Percentiles rank a stretch among this genome's conserved stretches.
These are phyloP conservation scores for Lactarius sanguifluus DNA, from an alignment of 768 basidiomycete species.

Conservation along the genomic window DNA sequence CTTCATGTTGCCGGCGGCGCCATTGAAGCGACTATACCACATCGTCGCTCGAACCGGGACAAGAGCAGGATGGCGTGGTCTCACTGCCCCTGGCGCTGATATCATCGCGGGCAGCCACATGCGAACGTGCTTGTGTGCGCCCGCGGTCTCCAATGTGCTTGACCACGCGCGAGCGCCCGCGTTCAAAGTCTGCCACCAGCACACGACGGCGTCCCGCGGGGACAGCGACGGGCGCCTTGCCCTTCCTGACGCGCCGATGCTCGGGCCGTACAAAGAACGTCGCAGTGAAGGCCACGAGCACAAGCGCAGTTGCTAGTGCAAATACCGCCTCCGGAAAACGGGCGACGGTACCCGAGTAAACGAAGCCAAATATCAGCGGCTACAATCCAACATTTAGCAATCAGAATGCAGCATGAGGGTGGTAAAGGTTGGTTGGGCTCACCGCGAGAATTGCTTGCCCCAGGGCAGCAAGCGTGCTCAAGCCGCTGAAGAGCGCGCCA, in stretches of 20 bases:
- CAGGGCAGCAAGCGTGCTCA: constrained; percentile 65
- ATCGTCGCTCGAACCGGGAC: not conserved
- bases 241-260: constrained; percentile 16
- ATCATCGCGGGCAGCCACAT: not conserved
- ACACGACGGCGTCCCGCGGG: constrained; percentile 1
- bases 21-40: constrained; percentile 8
- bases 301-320: constrained; percentile 54
- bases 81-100: not conserved
- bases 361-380: constrained; percentile 68
- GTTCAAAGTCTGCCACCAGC: constrained; percentile 21
- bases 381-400: constrained; percentile 34
- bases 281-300: constrained; percentile 49
- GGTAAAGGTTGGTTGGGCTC: constrained; percentile 31
- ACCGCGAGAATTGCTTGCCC: constrained; percentile 61
- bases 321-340: constrained; percentile 70
- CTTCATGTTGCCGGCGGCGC: not conserved
- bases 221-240: constrained; percentile 22
- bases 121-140: constrained; percentile 1
- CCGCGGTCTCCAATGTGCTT: constrained; percentile 29
- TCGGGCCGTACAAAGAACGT: constrained; percentile 45
- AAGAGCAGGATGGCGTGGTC: not conserved
- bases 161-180: constrained; percentile 28
- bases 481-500: constrained; percentile 69
- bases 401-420: constrained; percentile 17
- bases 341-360: constrained; percentile 64